phyloP scores from a whole-genome alignment of 23 red algal species.

The Gracilariopsis chorda region DNA sequence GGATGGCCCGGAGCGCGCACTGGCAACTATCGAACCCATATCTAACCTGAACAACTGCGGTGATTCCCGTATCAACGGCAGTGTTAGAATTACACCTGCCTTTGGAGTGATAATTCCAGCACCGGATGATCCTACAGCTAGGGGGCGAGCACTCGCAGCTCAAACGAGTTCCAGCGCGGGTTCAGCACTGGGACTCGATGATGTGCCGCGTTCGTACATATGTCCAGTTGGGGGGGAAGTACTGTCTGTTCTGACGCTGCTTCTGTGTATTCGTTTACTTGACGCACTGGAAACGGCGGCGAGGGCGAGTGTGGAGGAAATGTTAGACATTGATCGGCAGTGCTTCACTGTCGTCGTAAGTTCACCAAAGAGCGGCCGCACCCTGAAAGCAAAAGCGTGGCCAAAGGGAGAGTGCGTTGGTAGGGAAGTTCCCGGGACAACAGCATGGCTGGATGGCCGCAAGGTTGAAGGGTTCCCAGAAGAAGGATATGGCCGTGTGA shows the following conservation, averaged over 20 bases:
- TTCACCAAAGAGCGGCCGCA: slow-evolving; percentile 46
- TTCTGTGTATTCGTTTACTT: slow-evolving; percentile 64
- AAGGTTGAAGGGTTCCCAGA: slow-evolving; percentile 49
- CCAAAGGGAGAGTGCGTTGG: slow-evolving; percentile 45
- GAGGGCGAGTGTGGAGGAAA: slow-evolving; percentile 38
- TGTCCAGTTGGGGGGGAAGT: slow-evolving; percentile 63
- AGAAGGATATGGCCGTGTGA: slow-evolving; percentile 28
- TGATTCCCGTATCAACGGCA: slow-evolving; percentile 14
- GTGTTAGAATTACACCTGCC: slow-evolving; percentile 60
- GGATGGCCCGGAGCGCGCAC: slow-evolving; percentile 50
- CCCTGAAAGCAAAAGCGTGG: slow-evolving; percentile 61
- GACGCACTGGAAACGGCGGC: slow-evolving; percentile 65
- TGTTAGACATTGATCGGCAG: slow-evolving; percentile 71
- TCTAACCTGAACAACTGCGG: slow-evolving; percentile 39
- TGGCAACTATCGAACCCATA: slow-evolving; percentile 71
- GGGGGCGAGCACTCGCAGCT: slow-evolving; percentile 45
- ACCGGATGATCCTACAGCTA: slow-evolving; percentile 52
- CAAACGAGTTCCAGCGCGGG: not conserved
- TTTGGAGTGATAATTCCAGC: slow-evolving; percentile 71
- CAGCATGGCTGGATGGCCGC: slow-evolving; percentile 63
- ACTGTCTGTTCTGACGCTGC: slow-evolving; percentile 50
- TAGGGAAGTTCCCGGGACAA: slow-evolving; percentile 32
- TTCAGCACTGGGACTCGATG: slow-evolving; percentile 52
- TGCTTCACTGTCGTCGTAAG: slow-evolving; percentile 66
- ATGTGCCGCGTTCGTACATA: slow-evolving; percentile 65